phyloP scores from a whole-genome alignment of 2,329 filamentous ascomycete genomes.

The Leptosphaerulina australis region DNA sequence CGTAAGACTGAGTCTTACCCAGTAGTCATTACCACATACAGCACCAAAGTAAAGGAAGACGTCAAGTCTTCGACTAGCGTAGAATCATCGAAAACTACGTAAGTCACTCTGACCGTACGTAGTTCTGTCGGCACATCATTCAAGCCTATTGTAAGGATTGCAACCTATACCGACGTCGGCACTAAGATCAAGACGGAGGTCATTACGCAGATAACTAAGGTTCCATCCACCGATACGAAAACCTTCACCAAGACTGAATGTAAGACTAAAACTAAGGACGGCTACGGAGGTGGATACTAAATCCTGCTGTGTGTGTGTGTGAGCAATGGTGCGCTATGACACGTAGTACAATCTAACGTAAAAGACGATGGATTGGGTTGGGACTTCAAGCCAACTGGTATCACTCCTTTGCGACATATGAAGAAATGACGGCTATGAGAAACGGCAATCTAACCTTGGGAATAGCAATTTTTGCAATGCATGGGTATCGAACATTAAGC shows the following conservation, averaged over 20 bases:
- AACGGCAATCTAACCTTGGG: too few species aligned
- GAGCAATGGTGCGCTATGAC: neutral
- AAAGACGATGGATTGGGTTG: neutral
- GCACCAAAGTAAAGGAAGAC: constrained; percentile 19
- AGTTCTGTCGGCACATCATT: constrained; percentile 18
- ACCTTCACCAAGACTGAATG: constrained; percentile 31
- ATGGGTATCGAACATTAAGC: too few species aligned
- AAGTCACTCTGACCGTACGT: constrained; percentile 5
- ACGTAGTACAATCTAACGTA: neutral
- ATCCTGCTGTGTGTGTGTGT: neutral
- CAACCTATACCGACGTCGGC: constrained; percentile 15
- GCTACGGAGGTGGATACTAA: constrained; percentile 13
- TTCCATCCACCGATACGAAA: constrained; percentile 23
- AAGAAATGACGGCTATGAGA: too few species aligned
- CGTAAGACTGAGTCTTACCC: neutral
- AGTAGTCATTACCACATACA: constrained; percentile 22
- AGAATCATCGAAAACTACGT: constrained; percentile 26
- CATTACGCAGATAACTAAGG: too few species aligned
- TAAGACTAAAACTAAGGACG: constrained; percentile 24
- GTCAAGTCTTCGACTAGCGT: constrained; percentile 19
- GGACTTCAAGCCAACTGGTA: neutral
- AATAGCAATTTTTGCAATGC: too few species aligned
- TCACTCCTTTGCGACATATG: constrained; percentile 1
- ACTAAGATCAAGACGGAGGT: constrained; percentile 30
- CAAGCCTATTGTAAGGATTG: constrained; percentile 20